A percentile compares a stretch with the other conserved stretches of the same genome.
Conservation (phyloP, 805 yeast genomes). For the Saturnispora sekii region DNA sequence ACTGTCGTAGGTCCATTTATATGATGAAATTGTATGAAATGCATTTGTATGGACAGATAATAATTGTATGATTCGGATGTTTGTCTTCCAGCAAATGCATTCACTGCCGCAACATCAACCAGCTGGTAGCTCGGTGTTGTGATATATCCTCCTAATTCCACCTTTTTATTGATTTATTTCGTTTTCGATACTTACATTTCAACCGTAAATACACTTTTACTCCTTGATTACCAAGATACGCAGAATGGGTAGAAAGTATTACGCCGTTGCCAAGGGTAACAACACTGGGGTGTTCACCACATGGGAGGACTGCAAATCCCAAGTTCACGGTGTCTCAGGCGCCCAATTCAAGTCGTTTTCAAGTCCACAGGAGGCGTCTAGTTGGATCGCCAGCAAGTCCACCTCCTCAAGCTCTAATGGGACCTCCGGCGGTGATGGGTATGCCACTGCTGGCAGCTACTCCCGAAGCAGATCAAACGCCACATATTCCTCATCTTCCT, state of each 20-base stretch:
- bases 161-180: too few relatives aligned
- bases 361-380: conserved; percentile 38
- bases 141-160: too few relatives aligned
- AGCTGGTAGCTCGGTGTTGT: too few relatives aligned
- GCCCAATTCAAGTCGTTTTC: conserved; percentile 51
- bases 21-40: too few relatives aligned
- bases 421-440: neutral
- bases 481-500: too few relatives aligned
- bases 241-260: conserved; percentile 19
- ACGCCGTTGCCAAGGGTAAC: conserved; percentile 50
- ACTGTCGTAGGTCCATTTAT: too few relatives aligned
- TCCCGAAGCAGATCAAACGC: neutral
- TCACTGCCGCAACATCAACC: too few relatives aligned
- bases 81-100: too few relatives aligned
- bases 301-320: conserved; percentile 50
- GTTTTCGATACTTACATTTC: too few relatives aligned
- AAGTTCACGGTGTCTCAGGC: conserved; percentile 46
- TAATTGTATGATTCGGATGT: too few relatives aligned
- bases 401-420: conserved; percentile 1
- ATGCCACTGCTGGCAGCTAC: neutral
- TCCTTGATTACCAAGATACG: neutral
- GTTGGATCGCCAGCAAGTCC: conserved; percentile 24
- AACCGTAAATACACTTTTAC: neutral
- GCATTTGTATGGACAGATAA: too few relatives aligned
- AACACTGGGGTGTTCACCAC: conserved; percentile 43